These are phyloP conservation scores for Aspergillus sclerotiicarbonarius DNA, from an alignment of 495 filamentous ascomycete species.

Conservation along the genomic window DNA sequence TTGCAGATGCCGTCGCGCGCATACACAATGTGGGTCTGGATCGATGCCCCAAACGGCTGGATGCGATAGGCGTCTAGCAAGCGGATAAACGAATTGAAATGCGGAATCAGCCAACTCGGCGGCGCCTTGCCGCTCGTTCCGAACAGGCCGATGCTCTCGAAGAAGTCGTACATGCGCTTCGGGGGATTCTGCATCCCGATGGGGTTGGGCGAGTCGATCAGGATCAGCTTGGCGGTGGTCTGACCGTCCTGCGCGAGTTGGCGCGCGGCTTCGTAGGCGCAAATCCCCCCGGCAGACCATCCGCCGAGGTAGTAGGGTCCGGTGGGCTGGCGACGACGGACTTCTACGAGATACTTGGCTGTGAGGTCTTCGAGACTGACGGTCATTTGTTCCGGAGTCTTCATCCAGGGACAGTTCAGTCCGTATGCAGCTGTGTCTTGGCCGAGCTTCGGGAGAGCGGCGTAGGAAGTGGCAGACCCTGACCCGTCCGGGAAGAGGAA, in stretches of 20 bases:
- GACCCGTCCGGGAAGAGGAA: conserved; percentile 38
- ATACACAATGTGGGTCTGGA: background rate
- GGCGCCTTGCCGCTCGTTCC: conserved; percentile 21
- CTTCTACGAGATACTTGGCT: conserved; percentile 1
- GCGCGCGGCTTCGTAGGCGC: conserved; percentile 36
- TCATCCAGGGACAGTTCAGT: conserved; percentile 15
- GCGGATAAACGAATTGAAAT: conserved; percentile 29
- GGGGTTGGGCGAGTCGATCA: conserved; percentile 33
- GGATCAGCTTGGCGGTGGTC: conserved; percentile 25
- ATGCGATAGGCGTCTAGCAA: background rate
- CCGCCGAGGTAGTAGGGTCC: conserved; percentile 34
- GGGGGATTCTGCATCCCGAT: conserved; percentile 33
- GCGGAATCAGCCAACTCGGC: conserved; percentile 34
- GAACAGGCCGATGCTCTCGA: conserved; percentile 31
- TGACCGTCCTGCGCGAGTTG: conserved; percentile 24
- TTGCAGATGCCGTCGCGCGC: conserved; percentile 2
- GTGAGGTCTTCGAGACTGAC: background rate
- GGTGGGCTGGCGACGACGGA: background rate
- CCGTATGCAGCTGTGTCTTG: conserved; percentile 5
- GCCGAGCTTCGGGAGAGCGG: conserved; percentile 1
- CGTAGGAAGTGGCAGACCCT: conserved; percentile 23
- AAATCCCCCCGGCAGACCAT: conserved; percentile 45
- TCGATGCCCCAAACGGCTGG: background rate
- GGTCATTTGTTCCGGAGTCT: background rate
- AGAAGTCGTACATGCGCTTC: conserved; percentile 34